Percentiles rank a stretch among this genome's conserved stretches.
Evolutionary conservation across 1,284 basidiomycete genomes (phyloP).

Genomic region (Apiotrichum siamense): DNA sequence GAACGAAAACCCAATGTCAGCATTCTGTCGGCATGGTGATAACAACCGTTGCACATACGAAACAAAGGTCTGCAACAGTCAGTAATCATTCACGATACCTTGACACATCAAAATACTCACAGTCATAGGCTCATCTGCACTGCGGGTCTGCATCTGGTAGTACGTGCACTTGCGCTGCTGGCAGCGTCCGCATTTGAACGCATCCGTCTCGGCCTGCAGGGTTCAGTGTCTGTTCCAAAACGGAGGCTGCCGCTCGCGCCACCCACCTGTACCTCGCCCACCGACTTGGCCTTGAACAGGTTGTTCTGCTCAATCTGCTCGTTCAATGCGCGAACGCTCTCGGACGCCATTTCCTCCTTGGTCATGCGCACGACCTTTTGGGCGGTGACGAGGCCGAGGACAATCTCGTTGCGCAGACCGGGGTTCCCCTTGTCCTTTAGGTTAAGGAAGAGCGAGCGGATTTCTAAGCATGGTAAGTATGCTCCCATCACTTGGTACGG

Average conservation of each 20-base stretch:
- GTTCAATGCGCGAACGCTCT: constrained; percentile 77
- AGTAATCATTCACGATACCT: background rate
- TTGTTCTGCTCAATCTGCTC: constrained; percentile 80
- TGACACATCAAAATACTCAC: constrained; percentile 54
- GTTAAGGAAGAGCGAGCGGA: constrained; percentile 85
- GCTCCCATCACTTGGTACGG: background rate
- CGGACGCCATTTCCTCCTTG: constrained; percentile 92
- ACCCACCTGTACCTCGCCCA: constrained; percentile 64
- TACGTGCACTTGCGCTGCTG: constrained; percentile 86
- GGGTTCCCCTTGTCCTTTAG: constrained; percentile 95
- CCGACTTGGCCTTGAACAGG: constrained; percentile 84
- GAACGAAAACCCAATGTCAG: constrained; percentile 11
- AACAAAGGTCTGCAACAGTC: constrained; percentile 55
- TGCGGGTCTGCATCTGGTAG: constrained; percentile 88
- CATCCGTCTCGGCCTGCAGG: constrained; percentile 79
- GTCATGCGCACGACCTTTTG: constrained; percentile 72
- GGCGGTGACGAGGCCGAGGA: constrained; percentile 68
- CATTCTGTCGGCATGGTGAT: background rate
- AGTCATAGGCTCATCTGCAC: constrained; percentile 95
- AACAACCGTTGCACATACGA: constrained; percentile 49
- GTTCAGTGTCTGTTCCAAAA: no score
- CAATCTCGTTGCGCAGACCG: constrained; percentile 71
- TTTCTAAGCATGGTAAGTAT: constrained; percentile 58
- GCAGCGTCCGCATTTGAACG: constrained; percentile 94
- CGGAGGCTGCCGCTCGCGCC: background rate